Base-by-base conservation (phyloP, 2,329 filamentous ascomycete species). In the Penicillium decumbens region DNA sequence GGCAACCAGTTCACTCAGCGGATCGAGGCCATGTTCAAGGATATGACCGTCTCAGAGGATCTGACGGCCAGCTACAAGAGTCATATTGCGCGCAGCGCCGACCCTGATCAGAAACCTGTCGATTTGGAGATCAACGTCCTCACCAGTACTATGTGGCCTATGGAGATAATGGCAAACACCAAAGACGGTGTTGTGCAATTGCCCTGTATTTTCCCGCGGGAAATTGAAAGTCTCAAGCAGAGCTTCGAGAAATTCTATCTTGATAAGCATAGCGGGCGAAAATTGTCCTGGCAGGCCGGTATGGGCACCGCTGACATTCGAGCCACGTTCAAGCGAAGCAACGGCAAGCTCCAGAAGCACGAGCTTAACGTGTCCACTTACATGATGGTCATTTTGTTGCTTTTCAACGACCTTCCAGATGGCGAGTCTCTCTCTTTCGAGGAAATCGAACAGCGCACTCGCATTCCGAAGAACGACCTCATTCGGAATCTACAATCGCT, bases 21-120 rank as follows among this genome's bases (percentile, higher is more conserved):
- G 67, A 82, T 98, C 39, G 93, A 98, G 66, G 88, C 90, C 57
- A 97, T 98, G 90, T 96, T 98, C 76, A 91, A 90, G 71, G 93
- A 98, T 64, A 91, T 97, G 81, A 83, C 85, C 13, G 83, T 91
- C 10, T 96, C 91, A 0, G 83, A 86, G 47, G 92, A 95, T 57
- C 79, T 96, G 24, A 89, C 88, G 0, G 73, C 82, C 10, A 83
- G 80, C 48, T 97, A 95, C 73, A 86, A 85, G 57, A 79, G 80
- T 13, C 82, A 92, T 55, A 82, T 84, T 69, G 80, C 67, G 69
- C 82, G 67, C 63, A 79, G 72, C 13, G 78, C 73, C n/a, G 78
- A 80, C 44, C 71, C 72, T 2, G 77, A 83, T 50, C 74, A 77
- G 3, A 83, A 80, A 64, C 82, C 79, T 27, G 82, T 92, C 25